Conservation (phyloP, 805 yeast genomes). For the Suhomyces tanzawaensis region DNA sequence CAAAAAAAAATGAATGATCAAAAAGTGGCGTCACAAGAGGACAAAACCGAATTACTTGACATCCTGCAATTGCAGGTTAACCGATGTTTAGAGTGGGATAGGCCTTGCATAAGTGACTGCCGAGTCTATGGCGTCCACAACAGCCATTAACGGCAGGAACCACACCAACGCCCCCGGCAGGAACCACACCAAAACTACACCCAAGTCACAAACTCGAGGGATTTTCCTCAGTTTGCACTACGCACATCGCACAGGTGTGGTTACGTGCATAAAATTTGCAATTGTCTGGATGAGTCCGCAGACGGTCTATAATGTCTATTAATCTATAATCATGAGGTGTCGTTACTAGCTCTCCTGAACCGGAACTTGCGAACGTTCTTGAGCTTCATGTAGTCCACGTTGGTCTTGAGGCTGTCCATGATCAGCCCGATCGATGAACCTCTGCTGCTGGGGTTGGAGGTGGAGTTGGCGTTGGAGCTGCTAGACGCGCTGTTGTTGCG, state of each 20-base stretch:
- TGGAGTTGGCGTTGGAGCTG: slow-evolving; percentile 3
- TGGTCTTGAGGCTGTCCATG: slow-evolving; percentile 26
- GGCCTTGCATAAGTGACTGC: too few species aligned
- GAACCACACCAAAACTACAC: too few species aligned
- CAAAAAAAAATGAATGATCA: neutral
- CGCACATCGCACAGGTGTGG: too few species aligned
- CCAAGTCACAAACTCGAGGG: too few species aligned
- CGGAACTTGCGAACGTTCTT: slow-evolving; percentile 29
- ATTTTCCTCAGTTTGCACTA: too few species aligned
- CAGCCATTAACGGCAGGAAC: too few species aligned
- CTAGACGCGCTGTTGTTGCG: slow-evolving; percentile 9
- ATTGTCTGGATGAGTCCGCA: too few species aligned
- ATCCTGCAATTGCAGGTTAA: slow-evolving; percentile 1
- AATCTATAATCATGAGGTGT: slow-evolving; percentile 3
- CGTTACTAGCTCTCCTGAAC: slow-evolving; percentile 30
- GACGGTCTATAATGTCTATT: slow-evolving; percentile 3
- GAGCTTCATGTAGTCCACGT: slow-evolving; percentile 25
- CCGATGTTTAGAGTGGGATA: too few species aligned
- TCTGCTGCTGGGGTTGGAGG: slow-evolving; percentile 14
- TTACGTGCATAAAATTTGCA: too few species aligned
- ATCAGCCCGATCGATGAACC: slow-evolving; percentile 33
- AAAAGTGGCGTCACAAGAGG: neutral
- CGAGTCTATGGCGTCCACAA: too few species aligned
- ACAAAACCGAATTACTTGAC: too few species aligned
- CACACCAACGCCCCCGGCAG: too few species aligned